Percentiles rank a stretch among this genome's conserved stretches.
phyloP scores from a whole-genome alignment of 2,329 filamentous ascomycete genomes.

The Colletotrichum theobromicola region DNA sequence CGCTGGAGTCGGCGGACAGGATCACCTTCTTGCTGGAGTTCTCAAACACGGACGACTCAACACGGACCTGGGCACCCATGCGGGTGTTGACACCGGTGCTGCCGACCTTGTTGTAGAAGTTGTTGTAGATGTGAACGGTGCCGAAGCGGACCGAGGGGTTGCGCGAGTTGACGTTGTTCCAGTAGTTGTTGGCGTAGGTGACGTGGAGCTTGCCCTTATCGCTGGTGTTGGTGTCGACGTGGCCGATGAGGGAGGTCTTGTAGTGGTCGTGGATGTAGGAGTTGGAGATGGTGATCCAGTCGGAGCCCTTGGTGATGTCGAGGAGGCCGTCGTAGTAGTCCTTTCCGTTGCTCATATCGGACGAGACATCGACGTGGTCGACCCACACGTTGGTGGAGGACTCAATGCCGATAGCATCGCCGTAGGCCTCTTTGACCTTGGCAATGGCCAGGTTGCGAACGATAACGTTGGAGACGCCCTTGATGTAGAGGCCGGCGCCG shows the following conservation, averaged over 20 bases:
- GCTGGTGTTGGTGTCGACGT: conserved; percentile 60
- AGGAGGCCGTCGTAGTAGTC: conserved; percentile 73
- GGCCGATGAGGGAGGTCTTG: conserved; percentile 65
- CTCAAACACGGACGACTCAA: conserved; percentile 59
- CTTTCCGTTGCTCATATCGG: conserved; percentile 64
- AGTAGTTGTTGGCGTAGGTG: conserved; percentile 72
- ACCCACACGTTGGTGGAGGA: conserved; percentile 66
- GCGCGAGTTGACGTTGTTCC: conserved; percentile 68
- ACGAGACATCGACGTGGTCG: conserved; percentile 71
- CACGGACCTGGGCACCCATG: conserved; percentile 58
- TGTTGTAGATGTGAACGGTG: conserved; percentile 65
- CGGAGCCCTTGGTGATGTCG: conserved; percentile 66
- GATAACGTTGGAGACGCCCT: conserved; percentile 61
- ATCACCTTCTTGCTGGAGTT: conserved; percentile 41
- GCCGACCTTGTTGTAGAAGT: conserved; percentile 37
- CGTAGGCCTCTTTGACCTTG: conserved; percentile 59
- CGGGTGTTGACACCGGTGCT: conserved; percentile 59
- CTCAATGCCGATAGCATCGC: conserved; percentile 66
- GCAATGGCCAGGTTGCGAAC: conserved; percentile 65
- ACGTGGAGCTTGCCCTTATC: conserved; percentile 67
- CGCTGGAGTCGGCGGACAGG: conserved; percentile 44
- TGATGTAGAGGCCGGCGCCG: conserved; percentile 58
- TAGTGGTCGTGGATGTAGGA: conserved; percentile 52
- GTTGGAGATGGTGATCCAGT: conserved; percentile 61
- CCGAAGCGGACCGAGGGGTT: conserved; percentile 69